Evolutionary conservation across 345 rosid genomes (phyloP), one percentile per base, ranked within the genome.

Genomic region (Clarkia xantiana): DNA sequence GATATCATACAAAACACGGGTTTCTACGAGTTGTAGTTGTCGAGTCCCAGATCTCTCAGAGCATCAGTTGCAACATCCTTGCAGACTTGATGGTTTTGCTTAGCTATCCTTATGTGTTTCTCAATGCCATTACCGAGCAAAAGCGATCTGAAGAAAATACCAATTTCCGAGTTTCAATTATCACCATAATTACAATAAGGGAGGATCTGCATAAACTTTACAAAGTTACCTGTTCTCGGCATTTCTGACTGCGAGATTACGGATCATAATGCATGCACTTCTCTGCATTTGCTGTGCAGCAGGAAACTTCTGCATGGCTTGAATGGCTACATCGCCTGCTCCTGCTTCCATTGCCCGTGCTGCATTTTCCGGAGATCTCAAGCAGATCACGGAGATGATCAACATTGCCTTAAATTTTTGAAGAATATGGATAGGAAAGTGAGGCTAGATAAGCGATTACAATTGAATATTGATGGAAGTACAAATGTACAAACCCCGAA

Each of bases 321-420:
- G 89, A 18, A 81, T 58, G 6, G 93, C 89, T 53, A 81, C 67
- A 54, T 90, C 96, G 49, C 96, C 97, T 10, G 94, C 94, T 60
- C 97, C 97, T 4, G 93, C 88, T 74, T 83, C 96, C 49, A 83
- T 67, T 19, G 98, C 96, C 44, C 75, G 63, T 55, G 83, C 73
- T 57, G 94, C 94, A 57, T 79, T 85, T 18, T 81, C 86, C 6
- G 96, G 86, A 53, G 86, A 79, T 69, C 98, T 81, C 69, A 91
- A 67, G 66, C 80, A 91, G 59, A 91, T 76, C 40, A 84, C 76
- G 22, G 84, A 68, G 22, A 91, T 70, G 53, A 81, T 49, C 12
- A 76, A 54, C 94, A 91, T 84, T 14, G 84, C 94, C 98, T 86
- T 46, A 40, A 45, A 34, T n/a, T 3, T 46, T 38, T 44, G 11